These are phyloP conservation scores for Cyclaneusma minus DNA, from an alignment of 2,329 filamentous ascomycete genomes.

Conservation along the genomic window DNA sequence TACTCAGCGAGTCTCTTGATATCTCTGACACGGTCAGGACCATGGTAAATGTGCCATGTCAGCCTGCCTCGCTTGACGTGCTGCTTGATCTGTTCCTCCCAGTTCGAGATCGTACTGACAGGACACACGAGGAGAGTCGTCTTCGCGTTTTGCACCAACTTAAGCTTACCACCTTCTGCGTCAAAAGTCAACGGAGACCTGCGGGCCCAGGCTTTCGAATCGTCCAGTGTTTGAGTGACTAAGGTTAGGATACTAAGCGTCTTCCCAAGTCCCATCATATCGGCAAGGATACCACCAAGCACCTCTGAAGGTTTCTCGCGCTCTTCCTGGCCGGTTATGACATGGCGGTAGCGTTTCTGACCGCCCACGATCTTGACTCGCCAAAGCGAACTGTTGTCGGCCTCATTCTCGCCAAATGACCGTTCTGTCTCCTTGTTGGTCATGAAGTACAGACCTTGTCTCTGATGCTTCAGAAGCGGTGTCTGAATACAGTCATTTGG, in stretches of 20 bases:
- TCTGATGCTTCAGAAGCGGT: conserved; percentile 68
- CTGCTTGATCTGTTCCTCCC: conserved; percentile 80
- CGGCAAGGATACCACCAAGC: conserved; percentile 60
- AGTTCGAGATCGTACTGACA: conserved; percentile 82
- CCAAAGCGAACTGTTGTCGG: conserved; percentile 63
- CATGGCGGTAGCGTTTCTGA: conserved; percentile 55
- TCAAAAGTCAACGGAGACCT: conserved; percentile 14
- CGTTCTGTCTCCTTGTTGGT: conserved; percentile 55
- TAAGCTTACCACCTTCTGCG: conserved; percentile 17
- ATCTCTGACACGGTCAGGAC: conserved; percentile 57
- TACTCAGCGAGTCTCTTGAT: conserved; percentile 51
- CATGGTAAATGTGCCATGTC: conserved; percentile 75
- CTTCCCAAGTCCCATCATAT: conserved; percentile 85
- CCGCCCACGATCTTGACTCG: conserved; percentile 41
- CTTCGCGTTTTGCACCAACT: conserved; percentile 50
- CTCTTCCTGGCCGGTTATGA: conserved; percentile 63
- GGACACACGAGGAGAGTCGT: conserved; percentile 80
- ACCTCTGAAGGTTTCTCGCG: conserved; percentile 46
- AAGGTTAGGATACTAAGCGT: conserved; percentile 75
- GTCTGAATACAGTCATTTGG: conserved; percentile 46
- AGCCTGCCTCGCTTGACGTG: conserved; percentile 55
- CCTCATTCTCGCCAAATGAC: conserved; percentile 39
- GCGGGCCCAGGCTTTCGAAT: conserved; percentile 46
- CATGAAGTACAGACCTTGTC: conserved; percentile 83
- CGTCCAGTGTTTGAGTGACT: conserved; percentile 46